Base-by-base conservation (phyloP, 2,329 filamentous ascomycete genomes). In the Bipolaris gigantea region DNA sequence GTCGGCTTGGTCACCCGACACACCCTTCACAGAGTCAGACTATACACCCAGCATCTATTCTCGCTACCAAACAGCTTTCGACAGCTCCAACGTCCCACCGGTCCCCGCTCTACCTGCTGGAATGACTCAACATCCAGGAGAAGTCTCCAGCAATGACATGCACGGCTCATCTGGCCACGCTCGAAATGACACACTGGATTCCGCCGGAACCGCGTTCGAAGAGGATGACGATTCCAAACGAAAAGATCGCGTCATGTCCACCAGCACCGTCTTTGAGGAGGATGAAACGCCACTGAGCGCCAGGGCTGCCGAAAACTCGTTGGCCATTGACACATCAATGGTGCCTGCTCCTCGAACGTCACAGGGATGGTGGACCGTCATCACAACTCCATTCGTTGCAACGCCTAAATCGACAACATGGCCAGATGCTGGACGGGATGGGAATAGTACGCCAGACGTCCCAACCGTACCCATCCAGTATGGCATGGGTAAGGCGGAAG, bases 311-410 rank as follows among this genome's bases (percentile, higher is more conserved):
- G 64, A 68, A 16, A 61, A 61, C 15, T 72, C 79, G 43, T 48
- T 75, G 39, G 60, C 68, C 42, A 62, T 76, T 21, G 72, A 77
- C 44, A 75, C 74, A 3, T 63, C 64, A 15, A 59, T 71, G 18
- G 64, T 75, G 5, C 83, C 82, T 36, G 83, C 82, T 25, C 81
- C 78, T 38, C 81, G 83, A 10, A 81, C 80, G 50, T 87, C 86
- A 23, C 80, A 81, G 55, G 89, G 89, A 18, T 92, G 89, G 88
- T 92, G 89, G 89, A 89, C 90, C 64, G 81, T 89, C 60, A 84
- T 92, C 50, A 86, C 83, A 7, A 89, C 88, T 1, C 89, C 89
- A 0, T 91, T 91, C 64, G 67, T 73, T 21, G 65, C 69, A 48
- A 70, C 77, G 56, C 60, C 73, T 42, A 60, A 70, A 63, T 65